Evolutionary conservation across 2,329 filamentous ascomycete genomes (phyloP).

Genomic region (Sporothrix pseudoabietina): DNA sequence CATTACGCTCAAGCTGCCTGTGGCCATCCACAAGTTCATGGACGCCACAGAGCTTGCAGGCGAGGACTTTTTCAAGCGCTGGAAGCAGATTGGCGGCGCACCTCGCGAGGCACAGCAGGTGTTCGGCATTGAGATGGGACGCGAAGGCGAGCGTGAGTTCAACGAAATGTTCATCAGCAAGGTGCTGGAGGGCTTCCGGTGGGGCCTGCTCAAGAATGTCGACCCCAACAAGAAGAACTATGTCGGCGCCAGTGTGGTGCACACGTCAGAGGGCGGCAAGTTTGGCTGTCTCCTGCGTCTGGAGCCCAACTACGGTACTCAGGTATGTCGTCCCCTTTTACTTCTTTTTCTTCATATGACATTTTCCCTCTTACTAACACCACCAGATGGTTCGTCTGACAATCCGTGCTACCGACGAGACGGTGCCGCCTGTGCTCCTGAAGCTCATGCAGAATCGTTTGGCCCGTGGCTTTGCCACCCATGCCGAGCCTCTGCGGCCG

Average conservation of each 20-base stretch:
- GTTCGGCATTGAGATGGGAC: constrained; percentile 64
- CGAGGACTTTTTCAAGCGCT: constrained; percentile 98
- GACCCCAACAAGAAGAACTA: constrained; percentile 94
- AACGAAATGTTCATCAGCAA: constrained; percentile 70
- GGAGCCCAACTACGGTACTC: constrained; percentile 90
- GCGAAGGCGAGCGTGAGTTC: constrained; percentile 61
- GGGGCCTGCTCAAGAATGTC: constrained; percentile 81
- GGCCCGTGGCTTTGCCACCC: constrained; percentile 54
- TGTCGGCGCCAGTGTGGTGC: constrained; percentile 85
- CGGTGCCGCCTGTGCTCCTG: constrained; percentile 75
- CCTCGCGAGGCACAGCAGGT: constrained; percentile 87
- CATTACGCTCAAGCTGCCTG: constrained; percentile 84
- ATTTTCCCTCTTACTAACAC: constrained; percentile 10
- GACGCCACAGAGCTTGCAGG: constrained; percentile 80
- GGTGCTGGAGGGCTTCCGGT: constrained; percentile 81
- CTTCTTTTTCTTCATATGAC: not conserved
- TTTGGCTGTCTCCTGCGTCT: constrained; percentile 90
- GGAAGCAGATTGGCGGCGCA: constrained; percentile 94
- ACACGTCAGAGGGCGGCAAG: constrained; percentile 81
- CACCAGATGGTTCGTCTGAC: constrained; percentile 91
- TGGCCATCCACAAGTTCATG: constrained; percentile 95
- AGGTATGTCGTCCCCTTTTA: constrained; percentile 63
- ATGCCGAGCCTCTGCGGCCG: constrained; percentile 45
- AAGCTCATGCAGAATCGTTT: constrained; percentile 87
- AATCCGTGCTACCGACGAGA: constrained; percentile 89